A percentile compares a stretch with the other conserved stretches of the same genome.
These are phyloP conservation scores for Amaranthus palmeri DNA, from an alignment of 148 eudicot genomes.

Conservation along the genomic window DNA sequence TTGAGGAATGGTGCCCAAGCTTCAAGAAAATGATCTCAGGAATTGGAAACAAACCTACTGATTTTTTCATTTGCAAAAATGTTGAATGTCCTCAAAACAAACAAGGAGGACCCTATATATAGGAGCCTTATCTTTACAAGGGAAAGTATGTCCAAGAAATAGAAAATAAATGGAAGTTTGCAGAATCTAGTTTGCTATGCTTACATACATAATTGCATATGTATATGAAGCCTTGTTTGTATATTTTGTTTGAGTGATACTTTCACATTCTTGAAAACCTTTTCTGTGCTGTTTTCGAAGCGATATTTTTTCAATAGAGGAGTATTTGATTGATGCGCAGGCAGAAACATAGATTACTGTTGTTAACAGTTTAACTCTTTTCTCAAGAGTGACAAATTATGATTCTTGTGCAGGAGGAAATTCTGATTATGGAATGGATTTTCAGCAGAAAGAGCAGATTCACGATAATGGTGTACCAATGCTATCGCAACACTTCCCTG, in stretches of 20 bases:
- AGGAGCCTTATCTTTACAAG: no score
- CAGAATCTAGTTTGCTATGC: background rate
- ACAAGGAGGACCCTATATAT: no score
- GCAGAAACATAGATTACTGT: background rate
- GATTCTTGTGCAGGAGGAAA: constrained; percentile 54
- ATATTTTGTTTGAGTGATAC: background rate
- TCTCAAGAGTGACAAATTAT: background rate
- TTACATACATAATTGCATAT: background rate
- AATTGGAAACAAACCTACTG: no score
- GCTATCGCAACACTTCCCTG: constrained; percentile 83
- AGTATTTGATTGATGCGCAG: no score
- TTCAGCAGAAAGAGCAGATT: constrained; percentile 85
- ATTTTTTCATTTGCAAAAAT: no score
- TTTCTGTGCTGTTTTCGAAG: no score
- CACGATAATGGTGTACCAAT: constrained; percentile 68
- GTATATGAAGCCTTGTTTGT: background rate
- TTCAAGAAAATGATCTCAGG: no score
- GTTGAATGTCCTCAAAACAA: no score
- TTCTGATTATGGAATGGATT: constrained; percentile 74
- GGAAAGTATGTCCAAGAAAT: no score
- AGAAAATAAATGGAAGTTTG: background rate
- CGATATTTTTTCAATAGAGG: no score
- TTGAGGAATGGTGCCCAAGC: no score
- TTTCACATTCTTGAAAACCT: background rate
- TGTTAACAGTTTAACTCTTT: background rate